Conservation (phyloP, 345 rosid species). For the Camelina hispida region DNA sequence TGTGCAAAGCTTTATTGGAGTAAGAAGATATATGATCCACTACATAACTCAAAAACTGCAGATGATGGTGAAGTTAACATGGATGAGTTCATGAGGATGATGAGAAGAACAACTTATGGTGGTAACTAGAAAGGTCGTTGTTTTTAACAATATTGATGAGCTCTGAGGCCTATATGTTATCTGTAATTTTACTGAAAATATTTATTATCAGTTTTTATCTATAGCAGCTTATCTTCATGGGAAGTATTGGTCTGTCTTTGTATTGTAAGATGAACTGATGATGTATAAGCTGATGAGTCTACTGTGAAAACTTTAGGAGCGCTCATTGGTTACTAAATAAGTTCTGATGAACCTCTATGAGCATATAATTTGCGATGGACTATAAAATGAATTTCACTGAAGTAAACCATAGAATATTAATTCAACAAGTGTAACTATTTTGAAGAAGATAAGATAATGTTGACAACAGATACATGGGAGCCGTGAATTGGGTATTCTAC, state of each 20-base stretch:
- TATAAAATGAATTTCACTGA: background rate
- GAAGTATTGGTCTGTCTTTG: slow-evolving; percentile 17
- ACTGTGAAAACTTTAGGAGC: background rate
- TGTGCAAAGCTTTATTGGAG: background rate
- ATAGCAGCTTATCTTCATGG: background rate
- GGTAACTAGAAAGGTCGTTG: slow-evolving; percentile 49
- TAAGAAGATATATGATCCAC: background rate
- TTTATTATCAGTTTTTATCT: background rate
- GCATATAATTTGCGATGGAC: background rate
- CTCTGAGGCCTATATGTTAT: slow-evolving; percentile 15
- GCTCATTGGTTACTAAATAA: background rate
- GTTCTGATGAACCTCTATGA: background rate
- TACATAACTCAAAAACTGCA: slow-evolving; percentile 37
- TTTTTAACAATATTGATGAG: slow-evolving; percentile 7
- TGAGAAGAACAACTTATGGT: slow-evolving; percentile 68
- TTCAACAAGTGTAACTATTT: background rate
- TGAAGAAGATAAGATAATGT: slow-evolving; percentile 13
- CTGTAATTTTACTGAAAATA: slow-evolving; percentile 9
- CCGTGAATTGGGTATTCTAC: slow-evolving; percentile 35
- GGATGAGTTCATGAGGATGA: slow-evolving; percentile 80
- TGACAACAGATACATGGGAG: slow-evolving; percentile 29
- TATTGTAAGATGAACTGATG: background rate
- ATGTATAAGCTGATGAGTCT: background rate
- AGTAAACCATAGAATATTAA: background rate
- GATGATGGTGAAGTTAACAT: slow-evolving; percentile 75